Evolutionary conservation across 441 rosid species (phyloP), one percentile per base, ranked within the genome.

Genomic region (Adansonia gregorii): DNA sequence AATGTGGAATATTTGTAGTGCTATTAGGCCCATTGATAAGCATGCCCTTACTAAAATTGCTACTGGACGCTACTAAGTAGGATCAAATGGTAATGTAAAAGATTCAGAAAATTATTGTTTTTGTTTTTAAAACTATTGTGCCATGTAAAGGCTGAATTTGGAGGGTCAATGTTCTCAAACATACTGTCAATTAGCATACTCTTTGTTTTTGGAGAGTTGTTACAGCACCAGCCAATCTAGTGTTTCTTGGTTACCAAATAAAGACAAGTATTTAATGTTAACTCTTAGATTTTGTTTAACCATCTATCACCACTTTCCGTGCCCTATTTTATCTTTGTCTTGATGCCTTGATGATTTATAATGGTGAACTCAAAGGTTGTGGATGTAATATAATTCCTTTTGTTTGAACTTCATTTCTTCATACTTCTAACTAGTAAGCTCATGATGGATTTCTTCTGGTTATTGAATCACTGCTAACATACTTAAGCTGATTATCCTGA

Each of bases 401-500:
- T 19, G 2, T 58, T 73, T 43, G 14, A 41, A 73, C 41, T 11
- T 35, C 5, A 35, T 59, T 45, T 56, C 22, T 73, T 73, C 54
- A 14, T 43, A 20, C 35, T 19, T 39, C 5, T 59, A 73, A 20
- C 10, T 41, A 8, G 59, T 74, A 43, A 51, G 58, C 8, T 24
- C 41, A 24, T 49, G 73, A 12, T 19, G 39, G 31, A 11, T 48
- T 46, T 19, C 65, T 52, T 52, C 63, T 71, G 63, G 14, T 71
- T 54, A 70, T 35, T 52, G n/a, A 52, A 73, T 73, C 43, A 43
- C 55, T 58, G 64, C 19, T 73, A 54, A 8, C 51, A 31, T 19
- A 56, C 52, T 72, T 72, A 19, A 72, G 41, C 11, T 56, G 41
- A 55, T 56, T 58, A 19, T 41, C 24, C 66, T 58, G 76, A 73